phyloP scores from a whole-genome alignment of 306 rosid genomes.

The Lagenaria siceraria region DNA sequence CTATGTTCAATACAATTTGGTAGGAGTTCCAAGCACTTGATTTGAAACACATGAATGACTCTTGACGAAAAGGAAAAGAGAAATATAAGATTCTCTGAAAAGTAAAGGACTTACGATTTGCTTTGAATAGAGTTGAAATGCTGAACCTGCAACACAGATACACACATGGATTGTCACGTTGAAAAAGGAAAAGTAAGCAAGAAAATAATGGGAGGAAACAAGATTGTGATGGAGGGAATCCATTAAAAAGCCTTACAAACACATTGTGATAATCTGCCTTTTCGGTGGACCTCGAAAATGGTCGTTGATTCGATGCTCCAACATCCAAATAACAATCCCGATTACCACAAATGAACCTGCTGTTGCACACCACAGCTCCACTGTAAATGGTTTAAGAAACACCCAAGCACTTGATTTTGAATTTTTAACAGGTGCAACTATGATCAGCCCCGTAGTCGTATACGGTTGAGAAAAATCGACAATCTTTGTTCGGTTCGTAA shows the following conservation, averaged over 20 bases:
- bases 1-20: too few species aligned
- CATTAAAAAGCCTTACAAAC: conserved; percentile 42
- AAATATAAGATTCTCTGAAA: background rate
- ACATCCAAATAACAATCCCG: conserved; percentile 78
- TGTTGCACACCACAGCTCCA: conserved; percentile 73
- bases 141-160: conserved; percentile 65
- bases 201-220: too few species aligned
- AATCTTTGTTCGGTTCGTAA: conserved; percentile 62
- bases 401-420: conserved; percentile 79
- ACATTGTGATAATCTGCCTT: conserved; percentile 62
- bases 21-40: too few species aligned
- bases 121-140: conserved; percentile 82
- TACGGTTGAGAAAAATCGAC: conserved; percentile 95
- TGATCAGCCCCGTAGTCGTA: conserved; percentile 62
- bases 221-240: too few species aligned
- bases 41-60: too few species aligned
- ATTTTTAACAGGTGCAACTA: conserved; percentile 60
- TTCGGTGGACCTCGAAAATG: conserved; percentile 93
- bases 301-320: conserved; percentile 76
- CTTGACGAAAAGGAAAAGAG: too few species aligned
- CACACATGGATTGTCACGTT: conserved; percentile 3
- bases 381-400: conserved; percentile 73
- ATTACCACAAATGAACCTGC: conserved; percentile 58
- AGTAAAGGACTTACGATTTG: conserved; percentile 54
- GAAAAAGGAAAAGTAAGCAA: too few species aligned